A percentile compares a stretch with the other conserved stretches of the same genome.
Evolutionary conservation across 257 asterid genomes (phyloP).

Genomic region (Solanum okadae): DNA sequence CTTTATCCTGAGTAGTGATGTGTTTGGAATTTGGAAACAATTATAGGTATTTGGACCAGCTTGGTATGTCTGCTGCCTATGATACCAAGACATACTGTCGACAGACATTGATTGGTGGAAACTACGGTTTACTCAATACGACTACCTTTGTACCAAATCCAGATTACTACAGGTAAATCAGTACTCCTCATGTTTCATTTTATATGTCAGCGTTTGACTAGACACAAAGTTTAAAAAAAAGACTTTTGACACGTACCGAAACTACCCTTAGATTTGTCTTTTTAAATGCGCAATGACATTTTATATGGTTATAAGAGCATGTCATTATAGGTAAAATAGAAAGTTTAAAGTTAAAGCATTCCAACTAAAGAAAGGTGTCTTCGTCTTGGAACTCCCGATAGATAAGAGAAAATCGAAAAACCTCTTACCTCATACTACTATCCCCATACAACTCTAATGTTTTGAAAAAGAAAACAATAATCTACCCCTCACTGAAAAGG

Average conservation of each 20-base stretch:
- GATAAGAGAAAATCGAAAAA: background rate
- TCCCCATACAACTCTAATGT: background rate
- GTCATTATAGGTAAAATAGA: background rate
- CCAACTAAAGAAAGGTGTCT: background rate
- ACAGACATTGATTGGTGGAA: constrained; percentile 74
- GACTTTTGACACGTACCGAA: background rate
- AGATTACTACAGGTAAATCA: constrained; percentile 72
- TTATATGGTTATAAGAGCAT: background rate
- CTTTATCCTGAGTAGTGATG: background rate
- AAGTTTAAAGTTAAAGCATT: background rate
- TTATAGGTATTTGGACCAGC: constrained; percentile 77
- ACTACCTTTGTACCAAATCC: constrained; percentile 72
- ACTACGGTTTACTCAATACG: constrained; percentile 75
- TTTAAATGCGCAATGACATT: background rate
- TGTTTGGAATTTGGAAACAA: background rate
- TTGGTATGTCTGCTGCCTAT: constrained; percentile 52
- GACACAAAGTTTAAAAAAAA: background rate
- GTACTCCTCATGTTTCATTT: background rate
- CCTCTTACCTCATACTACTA: background rate
- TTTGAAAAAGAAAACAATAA: background rate
- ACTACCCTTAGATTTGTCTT: background rate
- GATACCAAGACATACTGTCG: constrained; percentile 74
- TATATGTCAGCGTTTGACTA: background rate
- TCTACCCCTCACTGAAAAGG: background rate
- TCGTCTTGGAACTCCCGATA: background rate